Percentiles rank a stretch among this genome's conserved stretches.
Conservation (phyloP, 2,329 filamentous ascomycete species). For the Domatiomyces catenatus region DNA sequence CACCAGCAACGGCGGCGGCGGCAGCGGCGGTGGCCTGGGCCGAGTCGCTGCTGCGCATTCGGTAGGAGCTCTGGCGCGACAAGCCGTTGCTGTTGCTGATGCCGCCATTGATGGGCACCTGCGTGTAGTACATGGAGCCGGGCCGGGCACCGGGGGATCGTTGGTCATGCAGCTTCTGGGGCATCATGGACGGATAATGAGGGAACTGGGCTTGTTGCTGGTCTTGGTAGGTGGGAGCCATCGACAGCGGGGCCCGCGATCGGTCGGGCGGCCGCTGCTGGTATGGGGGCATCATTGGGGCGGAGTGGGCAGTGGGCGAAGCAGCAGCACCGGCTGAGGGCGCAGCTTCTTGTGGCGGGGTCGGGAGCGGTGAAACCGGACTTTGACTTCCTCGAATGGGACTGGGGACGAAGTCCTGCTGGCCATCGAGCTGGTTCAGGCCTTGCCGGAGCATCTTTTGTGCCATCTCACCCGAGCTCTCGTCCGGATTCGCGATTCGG, state of each 20-base stretch:
- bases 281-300: conserved; percentile 1
- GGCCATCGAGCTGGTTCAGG: conserved; percentile 8
- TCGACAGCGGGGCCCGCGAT: conserved; percentile 24
- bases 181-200: conserved; percentile 29
- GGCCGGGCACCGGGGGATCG: conserved; percentile 27
- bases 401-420: conserved; percentile 9
- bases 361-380: conserved; percentile 15
- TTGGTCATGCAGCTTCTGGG: conserved; percentile 26
- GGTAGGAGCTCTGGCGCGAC: conserved; percentile 32
- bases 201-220: conserved; percentile 28
- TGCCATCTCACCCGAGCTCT: conserved; percentile 34
- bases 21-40: conserved; percentile 16
- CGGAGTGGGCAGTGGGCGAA: conserved; percentile 3
- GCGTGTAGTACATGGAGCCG: conserved; percentile 33
- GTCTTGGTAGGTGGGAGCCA: conserved; percentile 30
- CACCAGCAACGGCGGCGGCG: no score
- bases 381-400: conserved; percentile 7
- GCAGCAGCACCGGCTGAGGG: conserved; percentile 5
- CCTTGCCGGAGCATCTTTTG: conserved; percentile 8
- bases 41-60: conserved; percentile 44
- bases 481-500: conserved; percentile 91
- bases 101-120: conserved; percentile 26
- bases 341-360: conserved; percentile 4
- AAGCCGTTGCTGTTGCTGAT: conserved; percentile 19
- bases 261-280: conserved; percentile 9